Evolutionary conservation across 1,284 basidiomycete genomes (phyloP).

Genomic region (Boletus calvinii): DNA sequence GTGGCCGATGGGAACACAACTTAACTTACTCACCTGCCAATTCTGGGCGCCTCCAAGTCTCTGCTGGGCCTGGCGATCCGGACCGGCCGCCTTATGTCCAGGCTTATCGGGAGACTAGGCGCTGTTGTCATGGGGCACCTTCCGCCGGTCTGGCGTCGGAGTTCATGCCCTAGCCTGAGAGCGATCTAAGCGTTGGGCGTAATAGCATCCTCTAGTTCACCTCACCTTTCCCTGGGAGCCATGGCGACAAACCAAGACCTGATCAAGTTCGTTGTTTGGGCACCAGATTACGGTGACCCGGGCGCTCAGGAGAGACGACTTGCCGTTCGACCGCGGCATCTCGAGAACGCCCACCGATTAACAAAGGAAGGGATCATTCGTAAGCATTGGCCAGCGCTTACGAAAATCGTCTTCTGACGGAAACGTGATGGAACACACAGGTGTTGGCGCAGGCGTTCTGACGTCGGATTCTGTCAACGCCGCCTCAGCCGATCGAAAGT

Average conservation of each 20-base stretch:
- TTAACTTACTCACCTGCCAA: constrained; percentile 20
- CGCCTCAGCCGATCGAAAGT: constrained; percentile 37
- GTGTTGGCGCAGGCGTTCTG: constrained; percentile 45
- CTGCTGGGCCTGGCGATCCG: background rate
- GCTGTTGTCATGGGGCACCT: background rate
- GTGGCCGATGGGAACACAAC: background rate
- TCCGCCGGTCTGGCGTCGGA: background rate
- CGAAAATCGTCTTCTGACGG: constrained; percentile 11
- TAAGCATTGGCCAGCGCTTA: constrained; percentile 15
- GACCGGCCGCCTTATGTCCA: background rate
- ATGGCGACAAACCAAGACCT: constrained; percentile 19
- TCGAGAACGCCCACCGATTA: constrained; percentile 38
- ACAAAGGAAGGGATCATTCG: constrained; percentile 40
- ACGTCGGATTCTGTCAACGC: constrained; percentile 39
- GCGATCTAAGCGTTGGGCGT: background rate
- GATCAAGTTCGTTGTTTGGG: constrained; percentile 49
- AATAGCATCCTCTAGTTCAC: background rate
- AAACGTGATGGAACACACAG: constrained; percentile 29
- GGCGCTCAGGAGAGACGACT: constrained; percentile 46
- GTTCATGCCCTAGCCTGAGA: background rate
- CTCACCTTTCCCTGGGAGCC: background rate
- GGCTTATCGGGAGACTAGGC: background rate
- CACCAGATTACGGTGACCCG: constrained; percentile 49
- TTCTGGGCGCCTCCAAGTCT: background rate
- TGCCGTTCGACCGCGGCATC: constrained; percentile 45